Evolutionary conservation across 805 yeast genomes (phyloP), one percentile per base, ranked within the genome.

Genomic region (Wickerhamiella musiphila): DNA sequence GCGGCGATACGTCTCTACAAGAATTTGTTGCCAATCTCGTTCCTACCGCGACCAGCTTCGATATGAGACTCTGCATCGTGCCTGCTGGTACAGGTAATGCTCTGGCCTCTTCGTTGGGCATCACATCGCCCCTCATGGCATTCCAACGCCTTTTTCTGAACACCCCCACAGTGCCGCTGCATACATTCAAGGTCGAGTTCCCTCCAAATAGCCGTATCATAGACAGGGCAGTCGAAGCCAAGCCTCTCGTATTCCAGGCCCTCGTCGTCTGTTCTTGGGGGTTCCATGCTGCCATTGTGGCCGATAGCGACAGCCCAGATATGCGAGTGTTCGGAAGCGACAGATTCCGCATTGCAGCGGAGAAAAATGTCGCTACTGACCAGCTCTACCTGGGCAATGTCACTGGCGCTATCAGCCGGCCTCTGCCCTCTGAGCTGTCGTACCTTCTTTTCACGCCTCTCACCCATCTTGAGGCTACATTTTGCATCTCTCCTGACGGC

Each of bases 31-130:
- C 83, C 48, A 58, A 52, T 13, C 48, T 65, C 18, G 46, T 39
- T 9, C 41, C 44, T 3, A 22, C 33, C 5, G 21, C 4, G 12
- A 15, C 4, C 16, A 31, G 33, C 8, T 11, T 32, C n/a, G 37
- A 25, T 4, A 33, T 43, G 32, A 31, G 45, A 3, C 36, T 57
- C 5, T 40, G 36, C 7, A 36, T 59, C 12, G 49, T 84, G 11
- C 93, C 94, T 0, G 60, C 72, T 37, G 95, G 95, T 1, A 76
- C 93, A 1, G 95, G 93, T 0, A 84, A 84, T 49, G 83, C 93
- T 1, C 58, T 81, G 37, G 67, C 79, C 2, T 63, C 66, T 16
- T 74, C 93, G 0, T 42, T 73, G 2, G 71, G 69, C 42, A 30
- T 42, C 41, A 3, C 20, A 7, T 14, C 46, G 29, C 48, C 55